Base-by-base conservation (phyloP, 176 grass and related monocot species). In the Cenchrus americanus region DNA sequence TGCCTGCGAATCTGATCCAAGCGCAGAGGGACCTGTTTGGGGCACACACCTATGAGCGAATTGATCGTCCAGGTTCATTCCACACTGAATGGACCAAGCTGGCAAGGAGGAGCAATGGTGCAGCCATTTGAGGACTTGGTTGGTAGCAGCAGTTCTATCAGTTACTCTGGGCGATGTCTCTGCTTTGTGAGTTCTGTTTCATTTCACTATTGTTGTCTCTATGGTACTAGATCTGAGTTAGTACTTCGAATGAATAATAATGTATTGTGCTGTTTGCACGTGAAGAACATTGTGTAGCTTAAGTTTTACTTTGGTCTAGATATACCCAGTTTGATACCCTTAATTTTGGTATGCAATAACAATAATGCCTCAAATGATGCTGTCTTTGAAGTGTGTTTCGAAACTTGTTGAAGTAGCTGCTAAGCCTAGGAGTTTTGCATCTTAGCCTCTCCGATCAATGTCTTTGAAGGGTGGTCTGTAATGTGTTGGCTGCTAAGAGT, bases 1-100 rank as follows among this genome's bases (percentile, higher is more conserved):
- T 98, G 49, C 96, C 96, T n/a, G 96, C 96, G 24, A 95, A 98
- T 83, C 83, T 98, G 62, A 94, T 98, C 48, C 96, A 95, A 78
- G 96, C 96, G n/a, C 96, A 95, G 59, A 95, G 96, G 61, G 93
- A 98, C 64, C 88, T 95, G 77, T 98, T 98, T 76, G 93, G 96
- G 17, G 96, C 96, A 7, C 96, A 98, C 84, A 98, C 91, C 46
- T 98, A 92, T 81, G 93, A 98, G 83, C 89, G 93, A n/a, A 80
- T 94, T 27, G 96, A 98, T 40, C 79, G 82, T 32, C 80, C 89
- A 7, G 96, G 96, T 79, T 86, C 91, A 5, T 95, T 95, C 85
- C 96, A 98, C 74, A 98, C 96, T 0, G 96, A 98, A 81, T 95
- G 96, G 96, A 89, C 83, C 51, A 94, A 93, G 76, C 73, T 90